These are phyloP conservation scores for Phenoliferia sp. DNA, from an alignment of 1,284 basidiomycete species.

Conservation along the genomic window DNA sequence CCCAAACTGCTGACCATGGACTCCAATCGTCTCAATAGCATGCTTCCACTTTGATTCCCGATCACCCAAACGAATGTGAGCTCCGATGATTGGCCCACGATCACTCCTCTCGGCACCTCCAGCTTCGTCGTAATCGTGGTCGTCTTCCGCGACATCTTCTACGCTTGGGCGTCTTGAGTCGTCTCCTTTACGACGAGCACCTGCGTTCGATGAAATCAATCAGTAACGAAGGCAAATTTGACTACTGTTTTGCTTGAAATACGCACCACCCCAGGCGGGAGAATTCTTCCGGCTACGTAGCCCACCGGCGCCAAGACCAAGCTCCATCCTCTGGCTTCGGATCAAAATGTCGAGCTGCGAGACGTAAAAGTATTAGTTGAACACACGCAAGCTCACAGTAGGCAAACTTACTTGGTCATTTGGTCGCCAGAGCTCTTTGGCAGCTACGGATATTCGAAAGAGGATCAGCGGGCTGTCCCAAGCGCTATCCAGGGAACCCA, in stretches of 20 bases:
- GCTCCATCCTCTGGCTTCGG: conserved; percentile 27
- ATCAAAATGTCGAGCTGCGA: conserved; percentile 18
- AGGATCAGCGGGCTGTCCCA: not conserved
- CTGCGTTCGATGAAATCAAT: not conserved
- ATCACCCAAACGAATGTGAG: conserved; percentile 8
- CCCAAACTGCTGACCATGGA: not conserved
- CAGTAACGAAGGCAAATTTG: not conserved
- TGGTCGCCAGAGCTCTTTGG: conserved; percentile 28
- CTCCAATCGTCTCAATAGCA: conserved; percentile 4
- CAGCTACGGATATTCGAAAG: not conserved
- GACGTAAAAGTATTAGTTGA: no score
- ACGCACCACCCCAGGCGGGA: conserved; percentile 26
- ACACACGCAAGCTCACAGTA: not conserved
- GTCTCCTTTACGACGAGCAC: not conserved
- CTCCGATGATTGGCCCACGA: conserved; percentile 26
- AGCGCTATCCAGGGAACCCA: not conserved
- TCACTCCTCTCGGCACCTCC: conserved; percentile 19
- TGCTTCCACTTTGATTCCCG: not conserved
- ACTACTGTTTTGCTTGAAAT: not conserved
- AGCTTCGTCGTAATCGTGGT: conserved; percentile 18
- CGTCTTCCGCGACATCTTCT: conserved; percentile 5
- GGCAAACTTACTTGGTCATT: conserved; percentile 14
- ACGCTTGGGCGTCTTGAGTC: not conserved
- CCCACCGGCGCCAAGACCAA: conserved; percentile 25
- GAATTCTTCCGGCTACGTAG: conserved; percentile 28